These are phyloP conservation scores for Conticribra weissflogii DNA, from an alignment of 108 stramenopile genomes.

Conservation along the genomic window DNA sequence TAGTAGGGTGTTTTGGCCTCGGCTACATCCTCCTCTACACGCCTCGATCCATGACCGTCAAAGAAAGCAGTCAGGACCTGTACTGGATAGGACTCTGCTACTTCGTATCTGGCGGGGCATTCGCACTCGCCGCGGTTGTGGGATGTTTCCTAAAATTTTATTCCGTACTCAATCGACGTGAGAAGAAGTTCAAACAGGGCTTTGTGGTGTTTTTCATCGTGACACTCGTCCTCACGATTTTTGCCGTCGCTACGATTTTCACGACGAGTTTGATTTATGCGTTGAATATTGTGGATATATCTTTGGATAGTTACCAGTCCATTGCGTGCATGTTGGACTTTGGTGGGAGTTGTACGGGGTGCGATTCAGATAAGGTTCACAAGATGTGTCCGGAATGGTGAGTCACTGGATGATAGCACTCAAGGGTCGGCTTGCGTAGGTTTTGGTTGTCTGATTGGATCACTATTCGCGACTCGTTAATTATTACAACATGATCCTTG, in stretches of 20 bases:
- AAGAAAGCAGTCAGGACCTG: slow-evolving; percentile 30
- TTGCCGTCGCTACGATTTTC: slow-evolving; percentile 60
- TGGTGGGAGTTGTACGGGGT: slow-evolving; percentile 60
- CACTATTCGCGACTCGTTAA: no score
- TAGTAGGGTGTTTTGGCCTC: slow-evolving; percentile 53
- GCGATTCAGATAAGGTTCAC: slow-evolving; percentile 31
- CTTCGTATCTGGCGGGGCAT: slow-evolving; percentile 59
- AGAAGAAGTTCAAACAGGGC: slow-evolving; percentile 68
- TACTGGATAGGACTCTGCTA: slow-evolving; percentile 69
- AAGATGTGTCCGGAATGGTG: slow-evolving; percentile 83
- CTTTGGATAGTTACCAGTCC: slow-evolving; percentile 43
- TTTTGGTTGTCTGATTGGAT: no score
- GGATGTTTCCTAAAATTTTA: slow-evolving; percentile 63
- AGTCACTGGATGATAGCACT: no score
- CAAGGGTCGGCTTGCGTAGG: no score
- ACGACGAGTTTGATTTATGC: slow-evolving; percentile 64
- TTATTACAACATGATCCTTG: no score
- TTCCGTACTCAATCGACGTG: slow-evolving; percentile 66
- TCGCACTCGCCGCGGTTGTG: slow-evolving; percentile 59
- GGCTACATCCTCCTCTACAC: slow-evolving; percentile 62
- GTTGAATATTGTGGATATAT: slow-evolving; percentile 44
- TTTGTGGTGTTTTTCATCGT: slow-evolving; percentile 61
- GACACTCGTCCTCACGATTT: slow-evolving; percentile 51
- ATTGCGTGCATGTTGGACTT: slow-evolving; percentile 70
- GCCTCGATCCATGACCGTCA: slow-evolving; percentile 38